Percentiles rank a stretch among this genome's conserved stretches.
Evolutionary conservation across 805 yeast species (phyloP).

Genomic region (Candida germanica): DNA sequence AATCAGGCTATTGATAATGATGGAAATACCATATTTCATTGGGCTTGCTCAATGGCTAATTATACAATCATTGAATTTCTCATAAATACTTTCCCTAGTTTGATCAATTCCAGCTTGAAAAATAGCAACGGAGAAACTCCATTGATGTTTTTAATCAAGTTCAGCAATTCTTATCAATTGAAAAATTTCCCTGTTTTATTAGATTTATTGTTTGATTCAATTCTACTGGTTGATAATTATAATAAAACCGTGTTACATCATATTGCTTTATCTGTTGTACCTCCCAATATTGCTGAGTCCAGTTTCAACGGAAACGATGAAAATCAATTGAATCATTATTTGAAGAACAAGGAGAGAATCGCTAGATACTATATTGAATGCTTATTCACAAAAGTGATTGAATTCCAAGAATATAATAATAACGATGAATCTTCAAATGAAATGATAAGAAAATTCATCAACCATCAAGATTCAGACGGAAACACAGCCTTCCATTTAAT

Average conservation of each 20-base stretch:
- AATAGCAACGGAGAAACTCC: slow-evolving; percentile 89
- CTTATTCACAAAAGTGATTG: slow-evolving; percentile 31
- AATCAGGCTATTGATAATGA: slow-evolving; percentile 90
- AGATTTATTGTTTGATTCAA: slow-evolving; percentile 34
- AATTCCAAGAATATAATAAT: slow-evolving; percentile 21
- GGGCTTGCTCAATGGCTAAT: slow-evolving; percentile 93
- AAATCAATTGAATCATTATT: slow-evolving; percentile 12
- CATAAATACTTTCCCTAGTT: slow-evolving; percentile 57
- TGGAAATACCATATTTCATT: slow-evolving; percentile 91
- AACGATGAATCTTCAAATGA: slow-evolving; percentile 16
- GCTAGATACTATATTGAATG: slow-evolving; percentile 39
- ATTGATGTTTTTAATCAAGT: slow-evolving; percentile 46
- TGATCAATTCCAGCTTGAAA: slow-evolving; percentile 66
- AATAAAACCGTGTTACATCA: slow-evolving; percentile 44
- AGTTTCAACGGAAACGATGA: slow-evolving; percentile 15
- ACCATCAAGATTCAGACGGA: slow-evolving; percentile 89
- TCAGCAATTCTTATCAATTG: slow-evolving; percentile 37
- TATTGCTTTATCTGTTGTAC: slow-evolving; percentile 28
- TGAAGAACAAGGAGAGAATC: slow-evolving; percentile 33
- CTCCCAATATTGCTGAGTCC: slow-evolving; percentile 8
- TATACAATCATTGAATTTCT: slow-evolving; percentile 62
- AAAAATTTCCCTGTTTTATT: slow-evolving; percentile 35
- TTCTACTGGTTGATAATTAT: slow-evolving; percentile 33
- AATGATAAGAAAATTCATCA: slow-evolving; percentile 52
- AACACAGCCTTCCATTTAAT: slow-evolving; percentile 94